Evolutionary conservation across 768 basidiomycete species (phyloP).

Genomic region (Rickenella mellea): DNA sequence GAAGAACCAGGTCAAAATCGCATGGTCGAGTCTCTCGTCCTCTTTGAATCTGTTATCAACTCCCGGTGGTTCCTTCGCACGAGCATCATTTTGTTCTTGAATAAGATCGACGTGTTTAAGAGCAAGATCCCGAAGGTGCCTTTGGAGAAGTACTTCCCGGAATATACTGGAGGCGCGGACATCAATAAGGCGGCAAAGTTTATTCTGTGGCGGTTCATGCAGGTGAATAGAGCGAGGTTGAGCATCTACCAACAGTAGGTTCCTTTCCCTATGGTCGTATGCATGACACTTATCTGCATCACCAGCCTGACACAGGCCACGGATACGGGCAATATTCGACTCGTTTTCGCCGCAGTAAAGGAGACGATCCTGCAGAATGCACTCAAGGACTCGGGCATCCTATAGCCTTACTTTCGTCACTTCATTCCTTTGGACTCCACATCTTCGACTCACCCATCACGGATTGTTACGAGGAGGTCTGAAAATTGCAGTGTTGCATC

Average conservation of each 20-base stretch:
- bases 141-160: constrained; percentile 70
- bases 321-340: constrained; percentile 72
- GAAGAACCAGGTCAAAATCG: constrained; percentile 58
- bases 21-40: constrained; percentile 63
- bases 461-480: too few relatives aligned
- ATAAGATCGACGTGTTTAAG: constrained; percentile 74
- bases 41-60: constrained; percentile 74
- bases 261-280: too few relatives aligned
- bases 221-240: constrained; percentile 73
- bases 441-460: too few relatives aligned
- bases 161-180: constrained; percentile 81
- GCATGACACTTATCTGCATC: too few relatives aligned
- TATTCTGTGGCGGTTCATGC: constrained; percentile 92
- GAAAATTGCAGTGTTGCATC: too few relatives aligned
- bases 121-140: constrained; percentile 65
- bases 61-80: constrained; percentile 68
- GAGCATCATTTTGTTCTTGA: constrained; percentile 58
- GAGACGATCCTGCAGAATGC: constrained; percentile 92
- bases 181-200: constrained; percentile 94
- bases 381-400: constrained; percentile 75
- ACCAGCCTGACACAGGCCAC: constrained; percentile 89
- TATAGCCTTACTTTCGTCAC: too few relatives aligned
- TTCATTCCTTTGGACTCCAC: too few relatives aligned
- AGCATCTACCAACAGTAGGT: constrained; percentile 93
- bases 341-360: constrained; percentile 84